A percentile compares a stretch with the other conserved stretches of the same genome.
These are phyloP conservation scores for Erodium trifolium DNA, from an alignment of 441 rosid species.

Conservation along the genomic window DNA sequence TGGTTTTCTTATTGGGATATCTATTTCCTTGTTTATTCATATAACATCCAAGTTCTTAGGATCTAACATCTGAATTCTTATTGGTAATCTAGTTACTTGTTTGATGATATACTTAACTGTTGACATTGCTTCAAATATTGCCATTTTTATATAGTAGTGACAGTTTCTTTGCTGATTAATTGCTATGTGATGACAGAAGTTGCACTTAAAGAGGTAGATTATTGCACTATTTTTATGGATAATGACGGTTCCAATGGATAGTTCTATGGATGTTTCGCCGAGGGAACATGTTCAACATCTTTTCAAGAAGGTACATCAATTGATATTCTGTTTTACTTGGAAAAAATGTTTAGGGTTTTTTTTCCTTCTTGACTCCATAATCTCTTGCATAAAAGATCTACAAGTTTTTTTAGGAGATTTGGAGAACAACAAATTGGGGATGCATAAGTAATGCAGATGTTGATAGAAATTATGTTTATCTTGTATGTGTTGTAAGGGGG, in stretches of 20 bases:
- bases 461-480: not conserved
- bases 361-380: not conserved
- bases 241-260: slow-evolving; percentile 5
- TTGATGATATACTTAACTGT: not conserved
- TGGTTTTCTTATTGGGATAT: not conserved
- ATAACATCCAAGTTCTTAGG: not conserved
- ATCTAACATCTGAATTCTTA: not conserved
- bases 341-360: not conserved
- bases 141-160: not conserved
- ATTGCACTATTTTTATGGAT: not conserved
- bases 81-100: not conserved
- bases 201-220: not conserved
- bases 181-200: not conserved
- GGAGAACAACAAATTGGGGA: not conserved
- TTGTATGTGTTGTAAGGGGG: not conserved
- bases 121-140: not conserved
- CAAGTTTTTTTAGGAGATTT: not conserved
- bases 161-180: not conserved
- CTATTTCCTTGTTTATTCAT: not conserved
- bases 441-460: slow-evolving; percentile 1
- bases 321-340: not conserved
- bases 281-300: not conserved
- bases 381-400: not conserved
- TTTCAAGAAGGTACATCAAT: slow-evolving; percentile 3
- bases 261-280: slow-evolving; percentile 1